phyloP scores from a whole-genome alignment of 2,329 filamentous ascomycete genomes.

The Microdochium bolleyi region DNA sequence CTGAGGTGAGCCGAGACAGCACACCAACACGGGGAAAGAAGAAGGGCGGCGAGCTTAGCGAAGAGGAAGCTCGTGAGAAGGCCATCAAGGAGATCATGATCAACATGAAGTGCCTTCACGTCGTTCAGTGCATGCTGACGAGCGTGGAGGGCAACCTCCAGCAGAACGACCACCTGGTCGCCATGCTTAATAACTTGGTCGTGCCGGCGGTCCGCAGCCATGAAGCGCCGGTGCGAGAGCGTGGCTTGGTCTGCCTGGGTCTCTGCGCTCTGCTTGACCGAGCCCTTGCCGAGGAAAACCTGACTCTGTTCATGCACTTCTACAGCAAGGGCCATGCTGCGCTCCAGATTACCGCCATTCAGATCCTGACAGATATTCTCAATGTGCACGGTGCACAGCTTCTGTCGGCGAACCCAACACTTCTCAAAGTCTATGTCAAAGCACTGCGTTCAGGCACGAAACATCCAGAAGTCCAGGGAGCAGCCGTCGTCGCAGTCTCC shows the following conservation, averaged over 20 bases:
- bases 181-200: constrained; percentile 96
- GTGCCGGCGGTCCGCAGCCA: constrained; percentile 92
- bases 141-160: constrained; percentile 86
- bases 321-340: constrained; percentile 87
- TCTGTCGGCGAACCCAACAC: constrained; percentile 54
- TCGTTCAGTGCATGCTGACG: constrained; percentile 94
- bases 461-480: constrained; percentile 68
- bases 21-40: constrained; percentile 42
- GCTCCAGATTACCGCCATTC: constrained; percentile 81
- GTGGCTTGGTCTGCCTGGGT: constrained; percentile 81
- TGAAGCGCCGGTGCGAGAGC: constrained; percentile 85
- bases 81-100: constrained; percentile 87
- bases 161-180: constrained; percentile 82
- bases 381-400: constrained; percentile 81
- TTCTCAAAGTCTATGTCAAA: constrained; percentile 81
- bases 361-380: constrained; percentile 89
- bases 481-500: constrained; percentile 71
- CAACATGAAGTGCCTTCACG: constrained; percentile 97
- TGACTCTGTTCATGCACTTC: constrained; percentile 91
- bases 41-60: constrained; percentile 37
- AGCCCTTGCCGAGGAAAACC: constrained; percentile 84
- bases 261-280: constrained; percentile 87
- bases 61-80: constrained; percentile 63
- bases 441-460: constrained; percentile 67
- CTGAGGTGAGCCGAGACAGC: constrained; percentile 66